Conservation (phyloP, 768 basidiomycete species). For the Mycena pura region DNA sequence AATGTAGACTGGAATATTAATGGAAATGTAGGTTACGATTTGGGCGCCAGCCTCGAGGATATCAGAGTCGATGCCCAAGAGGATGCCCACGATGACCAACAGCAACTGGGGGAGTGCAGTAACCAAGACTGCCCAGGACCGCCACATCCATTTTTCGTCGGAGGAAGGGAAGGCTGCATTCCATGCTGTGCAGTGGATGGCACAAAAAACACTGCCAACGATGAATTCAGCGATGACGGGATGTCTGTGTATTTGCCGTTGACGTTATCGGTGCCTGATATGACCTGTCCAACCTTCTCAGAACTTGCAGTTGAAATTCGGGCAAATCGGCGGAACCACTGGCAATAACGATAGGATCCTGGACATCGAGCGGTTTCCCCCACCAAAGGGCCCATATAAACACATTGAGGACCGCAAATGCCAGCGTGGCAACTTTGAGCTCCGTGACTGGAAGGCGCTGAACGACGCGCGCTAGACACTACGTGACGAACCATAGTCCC, state of each 20-base stretch:
- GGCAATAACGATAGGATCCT: conserved; percentile 8
- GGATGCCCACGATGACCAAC: too few relatives aligned
- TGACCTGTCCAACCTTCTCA: too few relatives aligned
- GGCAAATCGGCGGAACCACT: background rate
- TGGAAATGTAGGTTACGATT: too few relatives aligned
- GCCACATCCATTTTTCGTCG: background rate
- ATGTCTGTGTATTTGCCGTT: background rate
- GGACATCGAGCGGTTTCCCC: conserved; percentile 30
- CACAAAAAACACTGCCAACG: background rate
- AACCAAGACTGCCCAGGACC: background rate
- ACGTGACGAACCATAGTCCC: too few relatives aligned
- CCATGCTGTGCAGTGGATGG: background rate
- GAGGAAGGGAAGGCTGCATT: background rate
- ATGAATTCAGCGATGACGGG: background rate
- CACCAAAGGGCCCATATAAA: conserved; percentile 29
- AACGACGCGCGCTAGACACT: background rate
- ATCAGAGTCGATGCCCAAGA: too few relatives aligned
- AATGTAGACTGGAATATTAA: background rate
- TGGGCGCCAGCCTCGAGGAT: too few relatives aligned
- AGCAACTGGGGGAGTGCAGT: background rate
- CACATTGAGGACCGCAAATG: conserved; percentile 23
- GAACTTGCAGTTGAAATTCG: too few relatives aligned
- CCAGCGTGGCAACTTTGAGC: conserved; percentile 30
- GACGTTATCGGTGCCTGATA: too few relatives aligned
- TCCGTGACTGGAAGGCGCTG: conserved; percentile 22